Base-by-base conservation (phyloP, 768 basidiomycete genomes). In the Kwoniella sp. region DNA sequence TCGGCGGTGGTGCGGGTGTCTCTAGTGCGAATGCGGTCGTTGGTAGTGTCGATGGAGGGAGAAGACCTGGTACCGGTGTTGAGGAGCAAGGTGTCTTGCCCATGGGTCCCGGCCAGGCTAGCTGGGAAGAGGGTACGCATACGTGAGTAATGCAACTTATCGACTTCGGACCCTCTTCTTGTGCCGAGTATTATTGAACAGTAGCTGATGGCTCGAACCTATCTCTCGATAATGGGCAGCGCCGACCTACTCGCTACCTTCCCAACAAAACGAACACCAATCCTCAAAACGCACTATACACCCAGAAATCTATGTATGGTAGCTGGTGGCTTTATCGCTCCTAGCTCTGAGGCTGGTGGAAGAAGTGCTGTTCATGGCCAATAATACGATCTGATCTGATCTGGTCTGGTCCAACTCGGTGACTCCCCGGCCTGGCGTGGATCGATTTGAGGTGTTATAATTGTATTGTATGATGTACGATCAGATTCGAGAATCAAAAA, bases 221-320 rank as follows among this genome's bases (percentile, higher is more conserved):
- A 33, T 33, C n/a, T n/a, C n/a, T n/a, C n/a, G n/a, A n/a, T n/a
- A n/a, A n/a, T n/a, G n/a, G n/a, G 13, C 76, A 97, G 95, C 21
- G 83, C 84, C 21, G 95, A 98, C 76, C 83, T 98, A 27, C 80
- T 98, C 1, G 85, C 90, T 1, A 94, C 94, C 0, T 96, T 92
- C 78, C 90, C 90, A 7, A 99, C 96, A 29, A 99, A 98, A 83
- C 86, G 93, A 58, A 98, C 96, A 26, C 94, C 96, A 1, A 86
- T 98, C 69, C 86, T 87, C 25, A 89, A 94, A 73, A 88, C 93
- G 10, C 91, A 96, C 69, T 96, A 98, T 74, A 98, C 96, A 9
- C 87, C 92, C 27, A 86, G 95, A 15, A 99, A 99, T 80, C 84
- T 99, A 33, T 94, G 92, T 79, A 81, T 98, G 60, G 91, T 90